Percentiles rank a stretch among this genome's conserved stretches.
These are phyloP conservation scores for Dactylellina sp. DNA, from an alignment of 2,329 filamentous ascomycete species.

Conservation along the genomic window DNA sequence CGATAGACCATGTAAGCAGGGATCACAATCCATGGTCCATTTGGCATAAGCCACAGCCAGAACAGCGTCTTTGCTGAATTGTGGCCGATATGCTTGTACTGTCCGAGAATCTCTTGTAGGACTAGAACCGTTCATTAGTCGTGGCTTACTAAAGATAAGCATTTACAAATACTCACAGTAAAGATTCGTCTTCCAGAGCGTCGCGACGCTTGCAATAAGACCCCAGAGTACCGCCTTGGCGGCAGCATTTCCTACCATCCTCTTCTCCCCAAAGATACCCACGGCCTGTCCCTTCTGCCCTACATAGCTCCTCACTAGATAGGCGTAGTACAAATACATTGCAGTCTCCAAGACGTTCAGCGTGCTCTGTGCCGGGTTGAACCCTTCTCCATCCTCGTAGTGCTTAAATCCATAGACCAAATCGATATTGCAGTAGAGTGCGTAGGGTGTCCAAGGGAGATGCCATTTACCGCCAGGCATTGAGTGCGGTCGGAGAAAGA, in stretches of 20 bases:
- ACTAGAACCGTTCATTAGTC: conserved; percentile 63
- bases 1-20: conserved; percentile 73
- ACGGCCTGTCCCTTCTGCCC: too few species aligned
- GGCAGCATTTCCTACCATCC: too few species aligned
- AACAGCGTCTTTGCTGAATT: conserved; percentile 70
- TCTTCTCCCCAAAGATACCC: too few species aligned
- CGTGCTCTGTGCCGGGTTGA: conserved; percentile 78
- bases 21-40: conserved; percentile 74
- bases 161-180: conserved; percentile 69
- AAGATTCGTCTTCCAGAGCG: conserved; percentile 75
- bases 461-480: conserved; percentile 83
- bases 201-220: conserved; percentile 73
- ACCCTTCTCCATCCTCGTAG: conserved; percentile 76
- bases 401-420: conserved; percentile 83
- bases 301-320: conserved; percentile 59
- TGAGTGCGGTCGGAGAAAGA: conserved; percentile 80
- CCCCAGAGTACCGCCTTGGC: conserved; percentile 72
- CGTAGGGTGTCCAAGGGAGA: conserved; percentile 81
- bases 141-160: background rate
- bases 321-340: conserved; percentile 74
- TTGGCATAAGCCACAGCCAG: conserved; percentile 74
- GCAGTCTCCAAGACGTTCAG: conserved; percentile 77
- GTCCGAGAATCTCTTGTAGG: conserved; percentile 72
- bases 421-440: conserved; percentile 82
- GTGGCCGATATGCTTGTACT: conserved; percentile 73